Conservation (phyloP, 768 basidiomycete species). For the Lentinula sp. region DNA sequence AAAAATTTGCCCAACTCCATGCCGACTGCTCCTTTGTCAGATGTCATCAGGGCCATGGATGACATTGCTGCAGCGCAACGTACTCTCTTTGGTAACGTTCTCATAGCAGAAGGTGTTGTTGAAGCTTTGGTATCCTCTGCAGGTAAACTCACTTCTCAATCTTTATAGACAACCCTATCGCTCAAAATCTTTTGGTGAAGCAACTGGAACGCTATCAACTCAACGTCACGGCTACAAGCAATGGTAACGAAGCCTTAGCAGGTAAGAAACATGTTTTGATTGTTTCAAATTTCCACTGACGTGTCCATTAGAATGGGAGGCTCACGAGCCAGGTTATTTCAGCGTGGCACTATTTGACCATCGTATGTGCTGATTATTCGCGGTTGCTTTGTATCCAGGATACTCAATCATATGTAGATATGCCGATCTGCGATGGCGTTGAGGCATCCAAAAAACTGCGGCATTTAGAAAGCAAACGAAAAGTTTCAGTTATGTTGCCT, state of each 20-base stretch:
- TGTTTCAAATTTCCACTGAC: not conserved
- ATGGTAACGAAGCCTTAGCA: conserved; percentile 62
- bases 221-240: conserved; percentile 54
- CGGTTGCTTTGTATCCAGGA: not conserved
- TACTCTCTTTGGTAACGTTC: conserved; percentile 58
- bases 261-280: conserved; percentile 24
- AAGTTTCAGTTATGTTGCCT: conserved; percentile 42
- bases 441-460: conserved; percentile 66
- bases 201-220: conserved; percentile 59
- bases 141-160: not conserved
- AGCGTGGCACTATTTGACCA: conserved; percentile 70
- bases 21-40: conserved; percentile 27
- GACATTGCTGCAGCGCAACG: conserved; percentile 41
- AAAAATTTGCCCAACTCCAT: conserved; percentile 48
- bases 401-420: conserved; percentile 36
- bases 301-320: conserved; percentile 51
- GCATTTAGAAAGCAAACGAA: conserved; percentile 51
- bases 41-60: conserved; percentile 36
- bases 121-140: not conserved
- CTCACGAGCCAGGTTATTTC: conserved; percentile 62
- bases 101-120: conserved; percentile 61
- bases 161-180: conserved; percentile 59
- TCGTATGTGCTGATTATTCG: conserved; percentile 33
- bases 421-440: conserved; percentile 76
- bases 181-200: conserved; percentile 60